Evolutionary conservation across 257 asterid species (phyloP), one percentile per base, ranked within the genome.

Genomic region (Gentiana macrophylla): DNA sequence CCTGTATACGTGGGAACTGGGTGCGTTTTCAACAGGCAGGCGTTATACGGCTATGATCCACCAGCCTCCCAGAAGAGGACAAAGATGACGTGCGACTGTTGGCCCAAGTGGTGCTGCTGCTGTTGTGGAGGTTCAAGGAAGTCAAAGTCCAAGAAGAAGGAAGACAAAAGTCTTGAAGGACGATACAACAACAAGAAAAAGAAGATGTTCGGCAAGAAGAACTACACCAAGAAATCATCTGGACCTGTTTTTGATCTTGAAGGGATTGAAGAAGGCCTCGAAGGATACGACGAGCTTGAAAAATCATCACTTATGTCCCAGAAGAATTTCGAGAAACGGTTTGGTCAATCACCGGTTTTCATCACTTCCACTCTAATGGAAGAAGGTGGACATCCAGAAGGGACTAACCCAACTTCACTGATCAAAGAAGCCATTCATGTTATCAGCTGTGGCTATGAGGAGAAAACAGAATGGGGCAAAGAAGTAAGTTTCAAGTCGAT

Each of bases 391-490:
- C 86, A 79, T 34, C 90, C 94, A 2, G 81, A 81, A 62, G 89
- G 91, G 56, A 80, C 81, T 60, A 81, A 72, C 50, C 65, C 86
- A 0, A 63, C 79, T 0, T 73, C 95, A 10, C 80, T 81, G 37
- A 73, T 81, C 63, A 84, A 84, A 74, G 91, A 86, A 77, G 95
- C 95, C 72, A 84, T 86, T 72, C 91, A 84, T 76, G 94, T 86
- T 46, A 86, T 86, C 50, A 81, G 95, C 65, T 79, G 90, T 68
- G 90, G 94, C 24, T 86, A 86, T 49, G 95, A 86, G 74, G 94
- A 86, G 76, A 86, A 86, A 72, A 86, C 94, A 9, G 95, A 86
- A 66, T 86, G 95, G 95, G 95, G 94, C 52, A 86, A 84, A 64
- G 94, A 86, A 82, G 95, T 79, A 13, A 55, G 78, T 64, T 41